Conservation (phyloP, 495 filamentous ascomycete species). For the Trichoderma erinaceum region DNA sequence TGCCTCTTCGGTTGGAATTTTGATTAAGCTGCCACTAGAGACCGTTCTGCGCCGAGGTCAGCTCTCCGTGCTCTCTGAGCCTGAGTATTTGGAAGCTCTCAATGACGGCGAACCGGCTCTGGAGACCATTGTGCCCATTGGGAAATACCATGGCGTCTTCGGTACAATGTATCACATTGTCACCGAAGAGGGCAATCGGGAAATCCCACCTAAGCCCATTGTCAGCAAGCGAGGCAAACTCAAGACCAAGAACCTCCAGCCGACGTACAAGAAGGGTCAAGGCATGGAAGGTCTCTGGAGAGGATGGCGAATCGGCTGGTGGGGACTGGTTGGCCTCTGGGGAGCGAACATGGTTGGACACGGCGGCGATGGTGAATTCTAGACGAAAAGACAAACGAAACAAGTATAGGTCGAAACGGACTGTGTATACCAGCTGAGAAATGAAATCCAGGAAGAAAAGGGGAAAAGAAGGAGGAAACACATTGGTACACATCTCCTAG, state of each 20-base stretch:
- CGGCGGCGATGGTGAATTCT: slow-evolving; percentile 46
- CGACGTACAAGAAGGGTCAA: slow-evolving; percentile 61
- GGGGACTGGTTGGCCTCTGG: slow-evolving; percentile 90
- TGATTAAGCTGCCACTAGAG: slow-evolving; percentile 80
- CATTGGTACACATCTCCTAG: neutral
- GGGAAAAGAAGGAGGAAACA: neutral
- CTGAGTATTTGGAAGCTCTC: slow-evolving; percentile 37
- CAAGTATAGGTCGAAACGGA: neutral
- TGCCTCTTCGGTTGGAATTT: slow-evolving; percentile 69
- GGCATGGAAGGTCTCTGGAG: slow-evolving; percentile 81
- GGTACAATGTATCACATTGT: slow-evolving; percentile 85
- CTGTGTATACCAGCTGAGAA: neutral
- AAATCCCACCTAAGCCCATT: slow-evolving; percentile 29
- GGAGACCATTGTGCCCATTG: slow-evolving; percentile 67
- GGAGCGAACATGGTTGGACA: slow-evolving; percentile 37
- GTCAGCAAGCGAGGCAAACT: slow-evolving; percentile 26
- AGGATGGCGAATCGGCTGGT: slow-evolving; percentile 93
- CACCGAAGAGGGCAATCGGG: slow-evolving; percentile 66
- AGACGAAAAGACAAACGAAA: slow-evolving; percentile 5
- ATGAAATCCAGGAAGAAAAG: neutral
- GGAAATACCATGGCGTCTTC: slow-evolving; percentile 71
- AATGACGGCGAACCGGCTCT: slow-evolving; percentile 34
- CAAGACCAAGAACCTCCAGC: slow-evolving; percentile 34
- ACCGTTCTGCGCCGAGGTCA: slow-evolving; percentile 87
- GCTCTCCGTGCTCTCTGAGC: slow-evolving; percentile 52